These are phyloP conservation scores for Camellia sinensis DNA, from an alignment of 148 eudicot species.

Conservation along the genomic window DNA sequence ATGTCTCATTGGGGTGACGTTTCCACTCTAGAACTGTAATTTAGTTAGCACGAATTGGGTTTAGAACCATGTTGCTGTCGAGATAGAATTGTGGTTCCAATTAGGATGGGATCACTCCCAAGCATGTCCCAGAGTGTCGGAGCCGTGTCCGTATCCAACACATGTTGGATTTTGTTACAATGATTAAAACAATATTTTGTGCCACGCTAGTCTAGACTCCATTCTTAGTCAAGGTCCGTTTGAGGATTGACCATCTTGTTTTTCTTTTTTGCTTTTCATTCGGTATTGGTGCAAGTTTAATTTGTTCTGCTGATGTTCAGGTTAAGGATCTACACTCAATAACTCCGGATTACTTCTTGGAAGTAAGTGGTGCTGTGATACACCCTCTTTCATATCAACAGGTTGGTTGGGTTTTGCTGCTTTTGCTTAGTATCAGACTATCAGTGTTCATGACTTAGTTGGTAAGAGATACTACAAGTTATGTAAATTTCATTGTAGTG, in stretches of 20 bases:
- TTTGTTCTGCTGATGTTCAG: slow-evolving; percentile 42
- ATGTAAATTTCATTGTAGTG: not conserved
- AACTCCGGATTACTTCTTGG: slow-evolving; percentile 91
- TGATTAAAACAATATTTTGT: not conserved
- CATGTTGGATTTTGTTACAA: too few species aligned
- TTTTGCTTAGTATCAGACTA: slow-evolving; percentile 2
- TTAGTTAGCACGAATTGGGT: too few species aligned
- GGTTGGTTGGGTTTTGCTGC: slow-evolving; percentile 45
- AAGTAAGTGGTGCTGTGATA: slow-evolving; percentile 93
- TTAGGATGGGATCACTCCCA: too few species aligned
- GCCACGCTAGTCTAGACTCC: not conserved
- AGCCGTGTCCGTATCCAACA: too few species aligned
- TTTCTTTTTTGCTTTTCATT: not conserved
- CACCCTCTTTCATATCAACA: slow-evolving; percentile 97
- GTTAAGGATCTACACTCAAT: slow-evolving; percentile 88
- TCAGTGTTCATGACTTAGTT: not conserved
- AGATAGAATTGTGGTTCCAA: too few species aligned
- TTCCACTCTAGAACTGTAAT: too few species aligned
- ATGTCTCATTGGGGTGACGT: too few species aligned
- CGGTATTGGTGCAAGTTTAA: slow-evolving; percentile 6
- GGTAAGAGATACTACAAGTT: not conserved
- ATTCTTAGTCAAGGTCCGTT: not conserved
- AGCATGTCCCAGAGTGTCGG: too few species aligned
- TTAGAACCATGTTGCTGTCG: too few species aligned
- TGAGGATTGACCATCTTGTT: not conserved